Percentiles rank a stretch among this genome's conserved stretches.
These are phyloP conservation scores for Digitaria exilis DNA, from an alignment of 202 grass and related monocot species.

Conservation along the genomic window DNA sequence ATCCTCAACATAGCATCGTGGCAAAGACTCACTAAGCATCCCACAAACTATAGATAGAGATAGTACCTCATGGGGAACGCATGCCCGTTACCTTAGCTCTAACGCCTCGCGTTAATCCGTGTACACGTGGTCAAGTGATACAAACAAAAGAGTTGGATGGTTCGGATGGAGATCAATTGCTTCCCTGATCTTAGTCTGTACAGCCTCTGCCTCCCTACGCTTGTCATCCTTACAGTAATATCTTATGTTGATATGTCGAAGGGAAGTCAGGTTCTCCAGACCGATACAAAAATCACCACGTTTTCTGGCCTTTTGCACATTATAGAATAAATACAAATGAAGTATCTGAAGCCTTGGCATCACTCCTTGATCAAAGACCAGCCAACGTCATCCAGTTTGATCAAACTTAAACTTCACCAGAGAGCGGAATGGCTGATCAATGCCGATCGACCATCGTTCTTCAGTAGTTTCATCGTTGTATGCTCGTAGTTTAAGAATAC, in stretches of 20 bases:
- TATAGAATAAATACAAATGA: background rate
- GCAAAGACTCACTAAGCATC: too few species aligned
- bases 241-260: background rate
- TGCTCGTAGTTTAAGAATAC: background rate
- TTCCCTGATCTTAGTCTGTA: background rate
- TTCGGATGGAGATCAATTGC: background rate
- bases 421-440: background rate
- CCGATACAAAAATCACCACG: background rate
- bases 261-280: background rate
- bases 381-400: background rate
- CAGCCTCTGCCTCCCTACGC: background rate
- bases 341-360: background rate
- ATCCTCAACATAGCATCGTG: too few species aligned
- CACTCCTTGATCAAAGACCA: background rate
- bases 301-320: background rate
- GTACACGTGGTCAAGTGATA: too few species aligned
- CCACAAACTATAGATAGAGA: too few species aligned
- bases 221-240: background rate
- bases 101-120: too few species aligned
- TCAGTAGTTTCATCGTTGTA: background rate
- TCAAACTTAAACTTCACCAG: background rate
- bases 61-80: too few species aligned
- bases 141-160: background rate
- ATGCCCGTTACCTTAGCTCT: too few species aligned
- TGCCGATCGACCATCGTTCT: too few species aligned